Conservation (phyloP, 1,284 basidiomycete genomes). For the Ceratobasidium sp. region DNA sequence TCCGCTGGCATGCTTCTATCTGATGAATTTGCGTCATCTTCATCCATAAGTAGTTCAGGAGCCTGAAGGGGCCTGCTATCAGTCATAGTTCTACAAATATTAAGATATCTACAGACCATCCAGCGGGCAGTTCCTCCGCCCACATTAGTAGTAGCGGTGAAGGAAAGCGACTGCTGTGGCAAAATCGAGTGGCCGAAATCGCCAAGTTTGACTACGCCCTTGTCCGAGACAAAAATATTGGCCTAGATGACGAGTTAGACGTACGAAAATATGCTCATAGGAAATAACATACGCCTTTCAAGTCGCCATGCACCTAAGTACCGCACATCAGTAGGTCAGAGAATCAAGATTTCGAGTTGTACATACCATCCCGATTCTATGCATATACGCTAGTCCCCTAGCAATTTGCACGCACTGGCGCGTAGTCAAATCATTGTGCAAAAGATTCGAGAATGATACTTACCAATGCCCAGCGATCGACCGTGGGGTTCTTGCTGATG, state of each 20-base stretch:
- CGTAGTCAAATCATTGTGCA: not conserved
- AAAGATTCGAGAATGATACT: not conserved
- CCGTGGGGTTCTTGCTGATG: not conserved
- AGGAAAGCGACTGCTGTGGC: not conserved
- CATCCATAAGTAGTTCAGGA: conserved; percentile 10
- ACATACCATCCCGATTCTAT: conserved; percentile 9
- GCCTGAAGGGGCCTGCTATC: not conserved
- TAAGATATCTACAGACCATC: conserved; percentile 13
- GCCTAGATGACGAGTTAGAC: not conserved
- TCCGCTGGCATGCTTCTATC: conserved; percentile 28
- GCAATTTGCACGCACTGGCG: conserved; percentile 13
- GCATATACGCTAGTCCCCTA: conserved; percentile 4
- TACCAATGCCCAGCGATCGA: conserved; percentile 11
- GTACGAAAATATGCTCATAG: not conserved
- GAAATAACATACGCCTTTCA: not conserved
- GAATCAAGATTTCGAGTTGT: no score
- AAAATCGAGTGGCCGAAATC: conserved; percentile 24
- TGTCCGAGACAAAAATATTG: conserved; percentile 12
- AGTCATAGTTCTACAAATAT: no score
- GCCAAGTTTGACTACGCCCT: conserved; percentile 10
- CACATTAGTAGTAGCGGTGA: not conserved
- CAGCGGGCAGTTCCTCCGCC: conserved; percentile 20
- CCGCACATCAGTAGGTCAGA: not conserved
- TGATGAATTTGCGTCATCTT: not conserved
- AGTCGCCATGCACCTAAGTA: conserved; percentile 8